Evolutionary conservation across 2,329 filamentous ascomycete species (phyloP).

Genomic region (Pseudocercospora crystallina): DNA sequence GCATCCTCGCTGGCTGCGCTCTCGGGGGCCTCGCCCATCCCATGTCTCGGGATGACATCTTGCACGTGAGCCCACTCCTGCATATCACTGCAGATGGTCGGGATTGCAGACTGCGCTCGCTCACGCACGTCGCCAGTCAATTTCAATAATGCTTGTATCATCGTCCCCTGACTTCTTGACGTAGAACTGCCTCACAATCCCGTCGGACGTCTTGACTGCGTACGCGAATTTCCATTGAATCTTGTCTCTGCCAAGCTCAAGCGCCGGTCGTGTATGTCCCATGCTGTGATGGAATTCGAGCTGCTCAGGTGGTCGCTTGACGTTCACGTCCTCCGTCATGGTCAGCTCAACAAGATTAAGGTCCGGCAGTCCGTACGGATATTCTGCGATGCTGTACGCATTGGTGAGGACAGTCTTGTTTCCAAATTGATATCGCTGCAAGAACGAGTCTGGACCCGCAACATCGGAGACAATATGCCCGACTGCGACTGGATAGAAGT

Average conservation of each 20-base stretch:
- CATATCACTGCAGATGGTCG: background rate
- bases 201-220: slow-evolving; percentile 20
- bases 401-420: slow-evolving; percentile 30
- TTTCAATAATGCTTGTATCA: slow-evolving; percentile 27
- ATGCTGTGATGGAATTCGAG: slow-evolving; percentile 28
- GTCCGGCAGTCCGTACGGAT: slow-evolving; percentile 29
- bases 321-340: slow-evolving; percentile 27
- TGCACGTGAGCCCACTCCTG: background rate
- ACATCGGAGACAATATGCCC: slow-evolving; percentile 28
- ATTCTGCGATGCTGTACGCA: slow-evolving; percentile 28
- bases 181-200: slow-evolving; percentile 32
- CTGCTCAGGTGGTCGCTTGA: slow-evolving; percentile 15
- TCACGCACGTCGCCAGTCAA: slow-evolving; percentile 28
- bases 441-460: slow-evolving; percentile 27
- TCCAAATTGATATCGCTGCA: slow-evolving; percentile 28
- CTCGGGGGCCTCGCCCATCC: background rate
- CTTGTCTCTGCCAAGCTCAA: slow-evolving; percentile 28
- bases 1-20: background rate
- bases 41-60: background rate
- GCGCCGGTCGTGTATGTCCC: slow-evolving; percentile 25
- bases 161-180: slow-evolving; percentile 17
- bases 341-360: slow-evolving; percentile 30
- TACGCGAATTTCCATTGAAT: slow-evolving; percentile 28
- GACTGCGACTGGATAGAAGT: slow-evolving; percentile 24
- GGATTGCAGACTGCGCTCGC: background rate